Conservation (phyloP, 2,329 filamentous ascomycete genomes). For the Colletotrichum tanaceti region DNA sequence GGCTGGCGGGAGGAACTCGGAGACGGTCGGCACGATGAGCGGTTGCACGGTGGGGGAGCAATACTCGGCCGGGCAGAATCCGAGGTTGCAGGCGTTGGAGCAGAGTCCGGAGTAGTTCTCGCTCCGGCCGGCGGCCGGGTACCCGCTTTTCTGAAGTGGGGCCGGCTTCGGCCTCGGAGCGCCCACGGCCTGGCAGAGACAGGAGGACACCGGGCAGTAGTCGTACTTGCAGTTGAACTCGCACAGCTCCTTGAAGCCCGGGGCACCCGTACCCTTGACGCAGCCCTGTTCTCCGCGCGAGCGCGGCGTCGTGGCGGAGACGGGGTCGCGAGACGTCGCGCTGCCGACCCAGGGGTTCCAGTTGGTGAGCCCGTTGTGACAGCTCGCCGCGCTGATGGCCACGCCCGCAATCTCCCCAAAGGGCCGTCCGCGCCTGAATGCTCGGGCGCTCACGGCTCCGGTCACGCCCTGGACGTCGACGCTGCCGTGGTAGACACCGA, state of each 20-base stretch:
- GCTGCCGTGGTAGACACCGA: slow-evolving; percentile 47
- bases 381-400: too few species aligned
- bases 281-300: slow-evolving; percentile 39
- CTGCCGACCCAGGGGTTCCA: slow-evolving; percentile 36
- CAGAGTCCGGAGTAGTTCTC: slow-evolving; percentile 9
- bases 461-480: too few species aligned
- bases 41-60: background rate
- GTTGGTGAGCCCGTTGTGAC: slow-evolving; percentile 7
- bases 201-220: slow-evolving; percentile 44
- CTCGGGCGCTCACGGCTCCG: too few species aligned
- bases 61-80: slow-evolving; percentile 8
- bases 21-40: background rate
- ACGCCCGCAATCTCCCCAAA: too few species aligned
- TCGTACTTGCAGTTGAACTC: slow-evolving; percentile 47
- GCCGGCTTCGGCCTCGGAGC: background rate
- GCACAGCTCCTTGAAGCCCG: slow-evolving; percentile 50
- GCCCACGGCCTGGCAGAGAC: slow-evolving; percentile 38
- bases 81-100: slow-evolving; percentile 8
- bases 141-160: background rate
- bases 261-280: slow-evolving; percentile 40
- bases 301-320: background rate
- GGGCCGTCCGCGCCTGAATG: too few species aligned
- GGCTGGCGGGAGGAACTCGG: background rate
- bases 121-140: slow-evolving; percentile 1
- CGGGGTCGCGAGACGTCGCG: background rate